Evolutionary conservation across 352 stramenopile genomes (phyloP).

Genomic region (Globisporangium spiculum): DNA sequence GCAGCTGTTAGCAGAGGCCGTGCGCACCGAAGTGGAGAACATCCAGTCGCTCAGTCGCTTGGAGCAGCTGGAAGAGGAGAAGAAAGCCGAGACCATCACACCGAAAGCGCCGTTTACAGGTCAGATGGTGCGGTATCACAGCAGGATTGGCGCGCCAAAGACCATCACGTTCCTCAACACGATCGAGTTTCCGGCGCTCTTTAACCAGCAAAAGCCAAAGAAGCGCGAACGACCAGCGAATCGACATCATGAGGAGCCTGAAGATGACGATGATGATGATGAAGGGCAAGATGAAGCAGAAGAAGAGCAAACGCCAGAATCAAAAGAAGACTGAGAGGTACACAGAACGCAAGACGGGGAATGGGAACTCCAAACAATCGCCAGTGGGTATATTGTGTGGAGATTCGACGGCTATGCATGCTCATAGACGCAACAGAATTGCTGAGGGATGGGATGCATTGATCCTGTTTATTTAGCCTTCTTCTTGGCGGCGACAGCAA

Average conservation of each 20-base stretch:
- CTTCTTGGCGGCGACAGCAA: slow-evolving; percentile 59
- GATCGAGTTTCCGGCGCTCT: slow-evolving; percentile 58
- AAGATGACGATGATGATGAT: slow-evolving; percentile 29
- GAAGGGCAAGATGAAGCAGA: slow-evolving; percentile 13
- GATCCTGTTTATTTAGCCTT: slow-evolving; percentile 52
- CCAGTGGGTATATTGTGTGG: neutral
- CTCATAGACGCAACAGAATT: neutral
- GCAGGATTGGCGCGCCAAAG: slow-evolving; percentile 55
- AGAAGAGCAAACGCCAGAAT: slow-evolving; percentile 3
- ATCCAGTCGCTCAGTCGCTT: slow-evolving; percentile 72
- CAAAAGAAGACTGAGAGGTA: neutral
- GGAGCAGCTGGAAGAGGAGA: slow-evolving; percentile 82
- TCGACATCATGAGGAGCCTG: slow-evolving; percentile 27
- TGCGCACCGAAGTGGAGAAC: slow-evolving; percentile 79
- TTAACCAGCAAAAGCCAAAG: slow-evolving; percentile 56
- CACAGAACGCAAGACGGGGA: neutral
- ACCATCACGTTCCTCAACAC: slow-evolving; percentile 84
- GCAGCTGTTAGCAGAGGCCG: slow-evolving; percentile 67
- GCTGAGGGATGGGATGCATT: neutral
- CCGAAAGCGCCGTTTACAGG: slow-evolving; percentile 73
- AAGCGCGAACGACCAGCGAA: slow-evolving; percentile 47
- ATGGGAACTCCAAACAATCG: neutral
- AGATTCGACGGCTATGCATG: neutral
- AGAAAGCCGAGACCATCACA: slow-evolving; percentile 58
- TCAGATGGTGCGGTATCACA: slow-evolving; percentile 70